These are phyloP conservation scores for Suhomyces pyralidae DNA, from an alignment of 805 yeast genomes.

Conservation along the genomic window DNA sequence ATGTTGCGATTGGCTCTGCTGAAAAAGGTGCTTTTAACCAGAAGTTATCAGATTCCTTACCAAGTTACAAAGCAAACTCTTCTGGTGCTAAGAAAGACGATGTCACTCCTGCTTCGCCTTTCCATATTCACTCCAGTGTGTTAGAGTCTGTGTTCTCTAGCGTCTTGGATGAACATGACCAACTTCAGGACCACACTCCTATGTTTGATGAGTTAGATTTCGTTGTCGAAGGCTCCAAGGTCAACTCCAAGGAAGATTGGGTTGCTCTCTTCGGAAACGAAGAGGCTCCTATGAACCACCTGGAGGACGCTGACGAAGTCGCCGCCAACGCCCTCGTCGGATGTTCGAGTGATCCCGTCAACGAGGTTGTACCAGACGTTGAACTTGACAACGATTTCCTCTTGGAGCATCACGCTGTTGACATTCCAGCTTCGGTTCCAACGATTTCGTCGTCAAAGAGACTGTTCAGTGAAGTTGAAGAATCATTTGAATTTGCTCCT, in stretches of 20 bases:
- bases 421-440: not conserved
- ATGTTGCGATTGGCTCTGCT: constrained; percentile 1
- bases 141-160: constrained; percentile 50
- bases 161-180: constrained; percentile 32
- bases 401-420: constrained; percentile 8
- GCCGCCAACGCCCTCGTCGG: not conserved
- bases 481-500: constrained; percentile 21
- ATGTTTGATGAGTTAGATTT: constrained; percentile 58
- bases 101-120: constrained; percentile 36
- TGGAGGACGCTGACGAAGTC: constrained; percentile 2
- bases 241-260: constrained; percentile 51
- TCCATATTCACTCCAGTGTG: constrained; percentile 51
- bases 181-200: constrained; percentile 46
- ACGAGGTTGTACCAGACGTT: not conserved
- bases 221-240: constrained; percentile 38
- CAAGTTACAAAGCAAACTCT: not conserved
- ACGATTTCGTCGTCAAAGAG: constrained; percentile 15
- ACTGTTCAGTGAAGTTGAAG: constrained; percentile 23
- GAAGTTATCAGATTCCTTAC: constrained; percentile 5
- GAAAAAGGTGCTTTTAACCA: constrained; percentile 3
- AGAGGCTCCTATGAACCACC: constrained; percentile 10
- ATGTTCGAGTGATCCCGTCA: not conserved
- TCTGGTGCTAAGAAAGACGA: constrained; percentile 3
- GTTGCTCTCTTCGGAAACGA: constrained; percentile 51
- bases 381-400: not conserved